Evolutionary conservation across 1,139 yeast species (phyloP).

Genomic region (Sugiyamaella japonica): DNA sequence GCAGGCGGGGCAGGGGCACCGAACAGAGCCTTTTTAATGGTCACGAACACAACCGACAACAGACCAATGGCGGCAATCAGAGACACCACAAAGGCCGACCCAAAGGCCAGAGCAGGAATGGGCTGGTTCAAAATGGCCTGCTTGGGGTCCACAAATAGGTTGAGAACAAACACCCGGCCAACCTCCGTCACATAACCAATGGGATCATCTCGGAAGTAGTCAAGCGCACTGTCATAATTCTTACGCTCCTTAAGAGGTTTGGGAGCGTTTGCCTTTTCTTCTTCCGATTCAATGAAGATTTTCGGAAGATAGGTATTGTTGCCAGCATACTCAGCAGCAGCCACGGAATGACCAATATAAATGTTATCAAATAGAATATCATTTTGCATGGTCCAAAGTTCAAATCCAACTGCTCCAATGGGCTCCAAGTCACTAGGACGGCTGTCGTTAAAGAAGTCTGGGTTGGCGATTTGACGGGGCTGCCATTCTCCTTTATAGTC

Average conservation of each 20-base stretch:
- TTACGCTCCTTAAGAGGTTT: constrained; percentile 31
- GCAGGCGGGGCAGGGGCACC: constrained; percentile 13
- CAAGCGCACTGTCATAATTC: constrained; percentile 32
- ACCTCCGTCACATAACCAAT: constrained; percentile 36
- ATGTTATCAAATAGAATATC: constrained; percentile 78
- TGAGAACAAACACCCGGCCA: constrained; percentile 36
- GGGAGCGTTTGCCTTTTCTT: constrained; percentile 40
- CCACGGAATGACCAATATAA: constrained; percentile 77
- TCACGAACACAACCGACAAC: constrained; percentile 8
- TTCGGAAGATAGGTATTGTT: constrained; percentile 71
- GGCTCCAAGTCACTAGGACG: constrained; percentile 63
- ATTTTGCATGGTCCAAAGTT: constrained; percentile 83
- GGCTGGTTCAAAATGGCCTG: constrained; percentile 41
- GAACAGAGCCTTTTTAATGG: constrained; percentile 7
- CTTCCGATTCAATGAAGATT: constrained; percentile 51
- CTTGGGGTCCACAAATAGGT: constrained; percentile 38
- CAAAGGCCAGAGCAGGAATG: constrained; percentile 35
- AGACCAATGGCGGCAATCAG: constrained; percentile 15
- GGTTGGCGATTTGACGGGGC: constrained; percentile 68
- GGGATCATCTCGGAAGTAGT: constrained; percentile 42
- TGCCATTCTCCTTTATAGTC: constrained; percentile 75
- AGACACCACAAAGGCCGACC: constrained; percentile 23
- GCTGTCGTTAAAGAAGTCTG: constrained; percentile 60
- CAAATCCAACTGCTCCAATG: constrained; percentile 84
- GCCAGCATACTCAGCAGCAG: constrained; percentile 81